phyloP scores from a whole-genome alignment of 495 filamentous ascomycete genomes.

The Tirmania nivea region DNA sequence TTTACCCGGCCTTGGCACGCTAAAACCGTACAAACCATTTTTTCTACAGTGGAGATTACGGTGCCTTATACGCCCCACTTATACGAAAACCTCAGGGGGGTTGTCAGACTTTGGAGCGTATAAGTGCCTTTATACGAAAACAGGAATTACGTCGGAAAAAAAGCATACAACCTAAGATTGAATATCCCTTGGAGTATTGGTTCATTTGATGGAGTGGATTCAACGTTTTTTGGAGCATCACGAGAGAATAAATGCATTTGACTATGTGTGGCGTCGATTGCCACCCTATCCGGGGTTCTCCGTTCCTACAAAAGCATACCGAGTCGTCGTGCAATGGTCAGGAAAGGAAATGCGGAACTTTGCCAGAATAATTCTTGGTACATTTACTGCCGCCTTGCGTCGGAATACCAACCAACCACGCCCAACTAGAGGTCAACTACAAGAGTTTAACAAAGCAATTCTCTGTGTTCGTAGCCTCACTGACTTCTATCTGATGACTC shows the following conservation, averaged over 20 bases:
- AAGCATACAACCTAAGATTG: no score
- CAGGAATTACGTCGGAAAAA: no score
- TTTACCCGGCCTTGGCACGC: no score
- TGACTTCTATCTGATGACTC: not conserved
- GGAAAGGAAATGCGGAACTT: not conserved
- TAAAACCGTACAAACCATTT: no score
- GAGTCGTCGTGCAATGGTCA: not conserved
- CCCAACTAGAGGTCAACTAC: not conserved
- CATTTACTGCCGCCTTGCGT: not conserved
- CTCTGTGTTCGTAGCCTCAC: not conserved
- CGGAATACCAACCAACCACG: not conserved
- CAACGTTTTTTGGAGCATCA: not conserved
- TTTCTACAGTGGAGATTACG: no score
- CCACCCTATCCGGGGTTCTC: not conserved
- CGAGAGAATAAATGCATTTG: not conserved
- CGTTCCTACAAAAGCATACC: not conserved
- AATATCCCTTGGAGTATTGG: not conserved
- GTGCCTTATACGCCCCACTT: no score
- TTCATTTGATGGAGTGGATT: not conserved
- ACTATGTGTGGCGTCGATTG: not conserved
- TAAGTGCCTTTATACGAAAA: no score
- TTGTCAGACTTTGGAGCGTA: no score
- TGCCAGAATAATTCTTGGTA: not conserved
- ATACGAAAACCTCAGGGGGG: no score
- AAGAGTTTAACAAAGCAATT: not conserved